Evolutionary conservation across 805 yeast genomes (phyloP), one percentile per base, ranked within the genome.

Genomic region (Cyberlindnera galapagoensis): DNA sequence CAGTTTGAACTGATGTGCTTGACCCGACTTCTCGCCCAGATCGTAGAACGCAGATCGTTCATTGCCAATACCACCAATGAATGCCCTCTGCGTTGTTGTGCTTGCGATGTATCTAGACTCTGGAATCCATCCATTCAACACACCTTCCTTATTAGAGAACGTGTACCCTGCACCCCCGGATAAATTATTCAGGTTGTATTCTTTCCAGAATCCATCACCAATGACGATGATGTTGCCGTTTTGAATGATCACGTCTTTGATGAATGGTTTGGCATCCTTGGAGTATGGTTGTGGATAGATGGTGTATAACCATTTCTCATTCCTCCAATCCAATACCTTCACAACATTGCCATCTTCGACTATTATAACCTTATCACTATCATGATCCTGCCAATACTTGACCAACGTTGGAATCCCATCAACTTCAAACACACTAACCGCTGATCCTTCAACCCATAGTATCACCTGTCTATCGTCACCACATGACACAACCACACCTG

Each of bases 111-210:
- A 50, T 9, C 29, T 42, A 4, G 48, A 35, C 5, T 35, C 31
- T 1, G 17, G 9, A 3, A 33, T 14, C 56, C 56, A 51, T 5
- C 55, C 54, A 17, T 26, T 40, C 7, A 51, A 27, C 12, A 42
- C 36, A 1, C 40, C 25, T 16, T 44, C 40, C 8, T 33, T n/a
- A 2, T 38, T 26, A 8, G 53, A 41, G 12, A 23, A 33, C 1
- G 65, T 60, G 25, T 43, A 57, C 1, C 65, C 62, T 24, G 61
- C 46, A 15, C 65, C 65, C 14, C 60, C 61, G 15, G 30, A 28
- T 4, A 60, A 36, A 1, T 39, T 23, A 2, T 39, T 39, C 5
- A 49, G 35, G 14, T 46, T 40, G 36, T 54, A 60, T 14, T 43
- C 38, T 31, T 57, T 56, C 51, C 54, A 49, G 59, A 60, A 54